Conservation (phyloP, 163 green algal genomes). For the Coccomyxa subellipsoidea region DNA sequence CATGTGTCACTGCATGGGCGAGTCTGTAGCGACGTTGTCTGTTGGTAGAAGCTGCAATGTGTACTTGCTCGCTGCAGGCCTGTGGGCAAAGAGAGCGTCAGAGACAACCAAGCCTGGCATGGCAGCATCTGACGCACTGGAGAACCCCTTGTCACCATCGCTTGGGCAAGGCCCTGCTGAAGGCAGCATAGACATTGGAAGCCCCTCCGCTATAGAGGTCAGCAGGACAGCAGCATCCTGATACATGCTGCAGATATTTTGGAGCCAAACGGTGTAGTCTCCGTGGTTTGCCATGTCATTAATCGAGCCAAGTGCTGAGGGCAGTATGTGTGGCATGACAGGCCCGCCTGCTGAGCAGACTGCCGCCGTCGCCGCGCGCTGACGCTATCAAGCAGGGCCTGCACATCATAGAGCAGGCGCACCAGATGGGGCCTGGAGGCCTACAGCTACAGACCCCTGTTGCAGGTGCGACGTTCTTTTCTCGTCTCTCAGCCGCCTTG, state of each 20-base stretch:
- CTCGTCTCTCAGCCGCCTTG: too few relatives aligned
- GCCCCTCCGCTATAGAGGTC: not conserved
- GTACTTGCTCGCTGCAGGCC: not conserved
- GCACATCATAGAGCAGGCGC: conserved; percentile 3
- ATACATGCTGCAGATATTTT: too few relatives aligned
- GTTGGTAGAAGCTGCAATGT: too few relatives aligned
- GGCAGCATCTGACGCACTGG: too few relatives aligned
- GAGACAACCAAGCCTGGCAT: not conserved
- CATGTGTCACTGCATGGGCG: too few relatives aligned
- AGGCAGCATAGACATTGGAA: not conserved
- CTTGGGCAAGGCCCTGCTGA: not conserved
- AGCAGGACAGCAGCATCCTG: not conserved
- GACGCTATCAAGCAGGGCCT: not conserved
- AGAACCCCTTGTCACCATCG: not conserved
- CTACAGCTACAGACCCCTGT: not conserved
- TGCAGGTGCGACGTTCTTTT: not conserved
- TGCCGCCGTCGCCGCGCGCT: not conserved
- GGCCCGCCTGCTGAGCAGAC: not conserved
- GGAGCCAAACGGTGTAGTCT: too few relatives aligned
- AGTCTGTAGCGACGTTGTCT: too few relatives aligned
- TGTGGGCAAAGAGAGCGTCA: not conserved
- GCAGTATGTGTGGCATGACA: not conserved
- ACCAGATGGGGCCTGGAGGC: not conserved
- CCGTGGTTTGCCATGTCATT: too few relatives aligned
- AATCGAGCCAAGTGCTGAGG: not conserved